Percentiles rank a stretch among this genome's conserved stretches.
Conservation (phyloP, 495 filamentous ascomycete species). For the Xylaria grammica region DNA sequence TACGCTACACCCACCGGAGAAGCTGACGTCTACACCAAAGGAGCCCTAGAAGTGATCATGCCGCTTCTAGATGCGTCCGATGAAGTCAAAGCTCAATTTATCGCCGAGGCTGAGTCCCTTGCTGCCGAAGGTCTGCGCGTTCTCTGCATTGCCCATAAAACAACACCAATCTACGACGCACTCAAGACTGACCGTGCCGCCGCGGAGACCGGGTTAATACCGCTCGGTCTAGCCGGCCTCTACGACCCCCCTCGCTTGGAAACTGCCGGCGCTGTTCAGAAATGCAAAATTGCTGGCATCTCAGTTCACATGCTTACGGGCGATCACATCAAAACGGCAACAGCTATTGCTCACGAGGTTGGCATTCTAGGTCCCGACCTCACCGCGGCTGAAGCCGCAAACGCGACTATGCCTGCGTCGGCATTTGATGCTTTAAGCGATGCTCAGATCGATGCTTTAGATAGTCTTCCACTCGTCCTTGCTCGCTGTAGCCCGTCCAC, state of each 20-base stretch:
- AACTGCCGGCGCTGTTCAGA: conserved; percentile 58
- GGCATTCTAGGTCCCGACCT: conserved; percentile 36
- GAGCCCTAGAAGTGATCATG: conserved; percentile 61
- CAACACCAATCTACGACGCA: conserved; percentile 29
- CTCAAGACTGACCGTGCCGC: conserved; percentile 46
- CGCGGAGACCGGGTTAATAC: conserved; percentile 64
- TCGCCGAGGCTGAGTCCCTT: conserved; percentile 54
- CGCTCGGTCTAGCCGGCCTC: conserved; percentile 72
- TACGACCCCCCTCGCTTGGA: conserved; percentile 77
- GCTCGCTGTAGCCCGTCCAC: conserved; percentile 74
- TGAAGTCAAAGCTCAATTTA: conserved; percentile 33
- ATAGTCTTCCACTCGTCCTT: conserved; percentile 70
- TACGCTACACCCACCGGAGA: conserved; percentile 41
- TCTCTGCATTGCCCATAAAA: conserved; percentile 55
- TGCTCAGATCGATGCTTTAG: conserved; percentile 68
- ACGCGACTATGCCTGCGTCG: conserved; percentile 62
- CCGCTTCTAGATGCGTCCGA: conserved; percentile 41
- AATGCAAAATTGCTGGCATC: conserved; percentile 61
- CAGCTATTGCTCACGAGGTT: conserved; percentile 63
- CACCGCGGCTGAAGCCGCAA: conserved; percentile 44
- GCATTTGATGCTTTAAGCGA: conserved; percentile 70
- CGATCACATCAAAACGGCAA: conserved; percentile 67
- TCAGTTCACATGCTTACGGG: conserved; percentile 70
- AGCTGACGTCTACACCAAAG: conserved; percentile 59
- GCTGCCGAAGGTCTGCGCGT: conserved; percentile 63